phyloP scores from a whole-genome alignment of 108 stramenopile species.

The Nannochloropsis gaditana region DNA sequence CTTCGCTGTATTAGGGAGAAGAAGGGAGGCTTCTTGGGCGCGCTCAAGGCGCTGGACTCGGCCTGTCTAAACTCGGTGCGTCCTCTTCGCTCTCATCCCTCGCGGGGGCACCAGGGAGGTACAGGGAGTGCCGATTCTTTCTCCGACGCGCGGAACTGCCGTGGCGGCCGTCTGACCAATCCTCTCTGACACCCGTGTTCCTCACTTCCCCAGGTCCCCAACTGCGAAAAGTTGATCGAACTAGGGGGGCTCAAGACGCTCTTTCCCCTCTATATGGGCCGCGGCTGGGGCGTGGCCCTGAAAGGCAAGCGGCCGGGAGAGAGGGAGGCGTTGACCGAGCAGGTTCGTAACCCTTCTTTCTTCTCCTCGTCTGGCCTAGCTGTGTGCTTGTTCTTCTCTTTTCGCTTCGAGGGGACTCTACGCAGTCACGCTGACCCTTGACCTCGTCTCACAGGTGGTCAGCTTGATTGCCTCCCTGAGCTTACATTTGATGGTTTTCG shows the following conservation, averaged over 20 bases:
- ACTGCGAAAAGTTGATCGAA: conserved; percentile 35
- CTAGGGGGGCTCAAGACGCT: conserved; percentile 46
- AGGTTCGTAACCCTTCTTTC: neutral
- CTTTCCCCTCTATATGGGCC: conserved; percentile 54
- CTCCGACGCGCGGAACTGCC: too few relatives aligned
- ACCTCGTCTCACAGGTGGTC: neutral
- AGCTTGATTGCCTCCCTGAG: neutral
- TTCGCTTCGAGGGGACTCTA: too few relatives aligned
- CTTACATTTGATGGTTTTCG: neutral
- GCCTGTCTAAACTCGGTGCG: conserved; percentile 10
- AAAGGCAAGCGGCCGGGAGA: conserved; percentile 42
- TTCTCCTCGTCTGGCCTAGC: neutral
- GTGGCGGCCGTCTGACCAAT: neutral
- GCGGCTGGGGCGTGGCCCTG: conserved; percentile 37
- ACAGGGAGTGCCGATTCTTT: too few relatives aligned
- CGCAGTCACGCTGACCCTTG: neutral
- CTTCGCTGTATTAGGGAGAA: conserved; percentile 50
- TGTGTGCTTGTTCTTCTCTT: too few relatives aligned
- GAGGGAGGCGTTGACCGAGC: conserved; percentile 38
- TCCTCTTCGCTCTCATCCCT: too few relatives aligned
- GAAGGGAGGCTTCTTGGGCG: conserved; percentile 44
- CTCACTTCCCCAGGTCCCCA: neutral
- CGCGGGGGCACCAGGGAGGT: neutral
- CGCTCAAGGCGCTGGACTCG: conserved; percentile 37
- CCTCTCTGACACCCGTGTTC: neutral